Evolutionary conservation across 768 basidiomycete genomes (phyloP), one percentile per base, ranked within the genome.

Genomic region (Calvatia gigantea): DNA sequence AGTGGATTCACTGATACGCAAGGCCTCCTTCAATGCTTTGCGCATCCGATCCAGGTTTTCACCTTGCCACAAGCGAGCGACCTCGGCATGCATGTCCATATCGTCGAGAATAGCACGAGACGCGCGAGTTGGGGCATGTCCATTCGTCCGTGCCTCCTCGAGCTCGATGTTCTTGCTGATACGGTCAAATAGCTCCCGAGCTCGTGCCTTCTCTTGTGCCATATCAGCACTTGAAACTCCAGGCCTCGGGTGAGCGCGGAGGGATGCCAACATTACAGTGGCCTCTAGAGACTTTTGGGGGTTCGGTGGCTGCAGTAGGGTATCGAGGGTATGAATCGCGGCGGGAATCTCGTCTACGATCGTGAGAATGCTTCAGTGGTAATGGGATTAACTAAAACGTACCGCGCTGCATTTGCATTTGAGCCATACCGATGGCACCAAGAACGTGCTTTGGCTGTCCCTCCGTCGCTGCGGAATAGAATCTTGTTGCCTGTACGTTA

Each of bases 401-500:
- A 94, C 94, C 88, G 44, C 85, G 87, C 45, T 85, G 81, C 70
- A 97, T 80, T 61, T 94, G 91, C 75, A 91, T 83, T 62, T 94
- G 92, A 0, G 92, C 93, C 58, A 90, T 75, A 2, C 93, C 94
- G 45, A 98, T 82, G 15, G 89, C 86, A 1, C 90, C 91, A 19
- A 91, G 70, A 37, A 90, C 74, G 61, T 91, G 84, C 53, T 88
- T 89, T 0, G 86, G 84, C 23, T 86, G 82, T 15, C 86, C 82
- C 64, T 89, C 78, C 35, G 80, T 75, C 45, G 90, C 85, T 14
- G 75, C 69, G 5, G 78, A 80, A 65, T 90, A 94, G 67, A 89
- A 86, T 52, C 80, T 82, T 23, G 79, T 81, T 1, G 92, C 92
- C 41, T 87, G 84, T 6, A 67, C 64, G n/a, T 77, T 62, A 1